Evolutionary conservation across 441 rosid genomes (phyloP).

Genomic region (Daphne laureola): DNA sequence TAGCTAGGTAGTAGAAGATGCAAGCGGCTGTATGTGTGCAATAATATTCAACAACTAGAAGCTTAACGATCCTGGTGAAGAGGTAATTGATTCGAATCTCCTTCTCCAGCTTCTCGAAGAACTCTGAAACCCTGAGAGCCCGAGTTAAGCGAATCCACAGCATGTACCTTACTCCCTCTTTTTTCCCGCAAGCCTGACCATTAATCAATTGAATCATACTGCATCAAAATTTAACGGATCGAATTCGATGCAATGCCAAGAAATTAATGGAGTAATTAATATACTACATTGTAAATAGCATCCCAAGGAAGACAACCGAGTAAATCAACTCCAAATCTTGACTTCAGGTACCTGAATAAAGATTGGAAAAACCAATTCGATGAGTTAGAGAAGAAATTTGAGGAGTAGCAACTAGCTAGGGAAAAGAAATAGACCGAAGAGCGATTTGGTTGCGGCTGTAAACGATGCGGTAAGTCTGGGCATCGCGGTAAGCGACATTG

Average conservation of each 20-base stretch:
- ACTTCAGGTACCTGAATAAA: constrained; percentile 42
- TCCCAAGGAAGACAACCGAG: constrained; percentile 71
- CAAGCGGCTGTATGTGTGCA: constrained; percentile 70
- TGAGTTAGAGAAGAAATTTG: not conserved
- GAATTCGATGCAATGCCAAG: no score
- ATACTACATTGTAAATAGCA: constrained; percentile 53
- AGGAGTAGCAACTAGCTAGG: no score
- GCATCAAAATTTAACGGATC: no score
- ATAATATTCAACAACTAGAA: constrained; percentile 51
- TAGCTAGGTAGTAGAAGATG: constrained; percentile 63
- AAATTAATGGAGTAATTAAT: no score
- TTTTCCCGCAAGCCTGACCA: constrained; percentile 36
- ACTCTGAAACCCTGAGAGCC: constrained; percentile 31
- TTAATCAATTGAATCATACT: not conserved
- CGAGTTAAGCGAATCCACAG: constrained; percentile 51
- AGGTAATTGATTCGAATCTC: constrained; percentile 58
- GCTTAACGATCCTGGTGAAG: constrained; percentile 55
- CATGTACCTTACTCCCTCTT: constrained; percentile 49
- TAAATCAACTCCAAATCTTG: constrained; percentile 42
- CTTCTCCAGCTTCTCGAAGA: constrained; percentile 53
- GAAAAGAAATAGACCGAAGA: constrained; percentile 33
- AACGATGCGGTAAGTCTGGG: constrained; percentile 39
- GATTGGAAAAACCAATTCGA: not conserved
- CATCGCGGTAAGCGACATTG: constrained; percentile 46
- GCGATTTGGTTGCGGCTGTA: constrained; percentile 43